A percentile compares a stretch with the other conserved stretches of the same genome.
phyloP scores from a whole-genome alignment of 2,329 filamentous ascomycete genomes.

The Cladorrhinum sp. region DNA sequence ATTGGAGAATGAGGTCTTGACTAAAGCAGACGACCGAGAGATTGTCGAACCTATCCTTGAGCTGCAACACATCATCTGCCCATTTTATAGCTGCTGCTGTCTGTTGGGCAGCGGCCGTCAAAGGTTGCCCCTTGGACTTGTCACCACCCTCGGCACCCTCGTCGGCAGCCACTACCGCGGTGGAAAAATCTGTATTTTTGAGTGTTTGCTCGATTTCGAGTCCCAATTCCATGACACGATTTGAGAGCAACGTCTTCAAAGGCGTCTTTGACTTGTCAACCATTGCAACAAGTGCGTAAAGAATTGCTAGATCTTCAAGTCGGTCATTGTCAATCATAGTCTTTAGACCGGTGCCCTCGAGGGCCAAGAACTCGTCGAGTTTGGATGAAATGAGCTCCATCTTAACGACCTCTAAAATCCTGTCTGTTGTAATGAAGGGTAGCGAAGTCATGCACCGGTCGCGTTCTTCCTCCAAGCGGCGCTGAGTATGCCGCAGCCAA shows the following conservation, averaged over 20 bases:
- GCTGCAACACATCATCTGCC: slow-evolving; percentile 82
- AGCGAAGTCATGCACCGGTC: slow-evolving; percentile 82
- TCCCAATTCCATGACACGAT: slow-evolving; percentile 75
- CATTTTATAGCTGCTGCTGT: slow-evolving; percentile 88
- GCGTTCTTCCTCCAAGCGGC: slow-evolving; percentile 74
- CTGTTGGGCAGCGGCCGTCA: slow-evolving; percentile 67
- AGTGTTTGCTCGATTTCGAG: slow-evolving; percentile 73
- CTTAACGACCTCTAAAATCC: slow-evolving; percentile 76
- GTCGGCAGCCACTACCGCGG: slow-evolving; percentile 36
- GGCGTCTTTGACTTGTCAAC: slow-evolving; percentile 72
- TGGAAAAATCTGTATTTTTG: slow-evolving; percentile 53
- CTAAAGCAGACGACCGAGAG: slow-evolving; percentile 73
- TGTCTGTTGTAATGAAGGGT: slow-evolving; percentile 66
- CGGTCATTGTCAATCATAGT: slow-evolving; percentile 92
- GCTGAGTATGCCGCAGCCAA: slow-evolving; percentile 75
- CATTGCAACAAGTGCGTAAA: slow-evolving; percentile 75
- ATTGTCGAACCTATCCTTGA: slow-evolving; percentile 87
- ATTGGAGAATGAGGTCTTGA: slow-evolving; percentile 73
- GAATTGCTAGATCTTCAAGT: slow-evolving; percentile 70
- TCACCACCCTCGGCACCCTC: slow-evolving; percentile 45
- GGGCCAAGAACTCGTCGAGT: slow-evolving; percentile 74
- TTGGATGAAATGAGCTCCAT: slow-evolving; percentile 74
- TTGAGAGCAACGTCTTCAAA: slow-evolving; percentile 68
- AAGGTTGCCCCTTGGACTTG: slow-evolving; percentile 44
- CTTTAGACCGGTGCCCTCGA: slow-evolving; percentile 79